A percentile compares a stretch with the other conserved stretches of the same genome.
phyloP scores from a whole-genome alignment of 805 yeast species.

The Metschnikowia lachancei region DNA sequence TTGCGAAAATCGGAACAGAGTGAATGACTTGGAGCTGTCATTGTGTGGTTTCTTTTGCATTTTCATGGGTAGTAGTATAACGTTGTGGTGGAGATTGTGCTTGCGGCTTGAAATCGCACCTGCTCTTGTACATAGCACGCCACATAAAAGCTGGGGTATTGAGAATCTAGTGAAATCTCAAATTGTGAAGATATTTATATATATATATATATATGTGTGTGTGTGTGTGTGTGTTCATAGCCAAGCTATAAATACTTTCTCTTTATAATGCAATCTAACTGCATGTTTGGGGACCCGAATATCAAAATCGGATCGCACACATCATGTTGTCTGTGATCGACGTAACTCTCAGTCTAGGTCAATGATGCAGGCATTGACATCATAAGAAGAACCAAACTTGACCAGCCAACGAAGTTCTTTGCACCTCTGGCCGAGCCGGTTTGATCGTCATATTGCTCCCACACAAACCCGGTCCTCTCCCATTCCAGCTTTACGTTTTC shows the following conservation, averaged over 20 bases:
- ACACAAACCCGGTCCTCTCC: constrained; percentile 73
- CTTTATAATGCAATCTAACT: not conserved
- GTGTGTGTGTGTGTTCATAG: no score
- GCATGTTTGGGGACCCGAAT: not conserved
- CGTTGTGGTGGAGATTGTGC: no score
- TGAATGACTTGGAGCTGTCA: not conserved
- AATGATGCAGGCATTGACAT: constrained; percentile 69
- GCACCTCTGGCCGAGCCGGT: constrained; percentile 80
- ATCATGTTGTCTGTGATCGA: not conserved
- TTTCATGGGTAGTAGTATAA: not conserved
- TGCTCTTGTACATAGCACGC: not conserved
- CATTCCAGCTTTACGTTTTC: constrained; percentile 67
- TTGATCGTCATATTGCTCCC: constrained; percentile 84
- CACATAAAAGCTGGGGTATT: not conserved
- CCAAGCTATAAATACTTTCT: no score
- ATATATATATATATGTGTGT: no score
- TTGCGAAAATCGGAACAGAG: constrained; percentile 13
- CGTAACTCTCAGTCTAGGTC: not conserved
- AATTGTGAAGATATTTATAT: no score
- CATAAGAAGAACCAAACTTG: constrained; percentile 73
- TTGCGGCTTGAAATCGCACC: not conserved
- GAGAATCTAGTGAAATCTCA: not conserved
- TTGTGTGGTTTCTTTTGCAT: not conserved
- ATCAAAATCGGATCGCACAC: no score
- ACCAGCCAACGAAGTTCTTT: constrained; percentile 93